Evolutionary conservation across 192 early-diverging fungal species (phyloP), one percentile per base, ranked within the genome.

Genomic region (Mortierella alpina): DNA sequence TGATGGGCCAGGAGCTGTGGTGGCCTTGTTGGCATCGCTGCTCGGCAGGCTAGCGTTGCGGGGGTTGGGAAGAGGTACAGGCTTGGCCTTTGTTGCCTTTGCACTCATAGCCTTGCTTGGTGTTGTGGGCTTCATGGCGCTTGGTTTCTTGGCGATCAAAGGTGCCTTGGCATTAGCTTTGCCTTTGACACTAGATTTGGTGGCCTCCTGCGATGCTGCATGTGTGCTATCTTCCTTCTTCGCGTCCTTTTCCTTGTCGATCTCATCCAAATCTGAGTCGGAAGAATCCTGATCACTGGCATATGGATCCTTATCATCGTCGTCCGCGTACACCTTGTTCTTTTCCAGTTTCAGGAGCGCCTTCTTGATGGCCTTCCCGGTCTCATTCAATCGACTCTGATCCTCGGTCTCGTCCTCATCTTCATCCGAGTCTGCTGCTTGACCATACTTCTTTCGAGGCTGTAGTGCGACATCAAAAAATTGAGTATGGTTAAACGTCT

Each of bases 321-420:
- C 88, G 73, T 88, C 89, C 18, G 88, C 92, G 73, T 92, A 90
- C 0, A 75, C 88, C 48, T 82, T 81, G 68, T 92, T 91, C 55
- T 86, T 85, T 68, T 93, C 91, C 39, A 87, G 60, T 56, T 92
- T 89, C 50, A 88, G 75, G 11, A 93, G 83, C 2, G 91, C 82
- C 72, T 93, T 92, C 56, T 87, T 87, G 69, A 94, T 59, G 46
- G 89, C 84, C 67, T 87, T 82, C 41, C 69, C 77, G 10, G 74
- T 86, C 12, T 82, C 75, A 10, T 80, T 86, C 53, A 83, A 68
- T 39, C 84, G 84, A 40, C 45, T 59, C 50, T 79, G 67, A 7
- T 75, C 84, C 3, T 78, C 85, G 10, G 70, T 78, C 23, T 83
- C 82, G 31, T 72, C 66, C 12, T 84, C 84, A 10, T 86, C 85